These are phyloP conservation scores for Eucommia ulmoides DNA, from an alignment of 257 asterid genomes.

Conservation along the genomic window DNA sequence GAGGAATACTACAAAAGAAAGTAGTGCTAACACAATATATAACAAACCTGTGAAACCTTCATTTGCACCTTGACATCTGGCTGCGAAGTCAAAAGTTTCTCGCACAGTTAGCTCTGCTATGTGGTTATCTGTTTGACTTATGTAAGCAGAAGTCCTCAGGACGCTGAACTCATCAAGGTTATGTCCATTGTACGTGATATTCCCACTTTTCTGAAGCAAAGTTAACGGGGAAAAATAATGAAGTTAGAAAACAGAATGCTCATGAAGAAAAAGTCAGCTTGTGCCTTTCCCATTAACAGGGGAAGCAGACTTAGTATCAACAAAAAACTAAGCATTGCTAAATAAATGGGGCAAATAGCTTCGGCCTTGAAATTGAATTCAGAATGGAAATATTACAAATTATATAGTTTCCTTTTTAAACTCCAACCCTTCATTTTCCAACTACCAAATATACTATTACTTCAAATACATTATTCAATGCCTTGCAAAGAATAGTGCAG, in stretches of 20 bases:
- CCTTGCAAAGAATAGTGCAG: background rate
- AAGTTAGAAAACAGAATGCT: no score
- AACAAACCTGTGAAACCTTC: slow-evolving; percentile 54
- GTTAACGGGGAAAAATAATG: background rate
- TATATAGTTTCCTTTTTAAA: no score
- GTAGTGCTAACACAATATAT: no score
- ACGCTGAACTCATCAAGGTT: slow-evolving; percentile 52
- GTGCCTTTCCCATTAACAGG: background rate
- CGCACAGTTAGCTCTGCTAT: slow-evolving; percentile 84
- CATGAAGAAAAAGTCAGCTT: background rate
- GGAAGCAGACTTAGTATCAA: background rate
- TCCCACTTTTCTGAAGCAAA: slow-evolving; percentile 55
- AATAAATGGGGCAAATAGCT: background rate
- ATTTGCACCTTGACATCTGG: slow-evolving; percentile 83
- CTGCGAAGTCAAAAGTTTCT: slow-evolving; percentile 87
- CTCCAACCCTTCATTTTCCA: no score
- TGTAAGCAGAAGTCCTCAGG: slow-evolving; percentile 72
- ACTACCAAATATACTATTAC: no score
- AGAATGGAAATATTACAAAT: background rate
- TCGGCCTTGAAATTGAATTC: background rate
- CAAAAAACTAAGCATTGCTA: background rate
- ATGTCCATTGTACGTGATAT: slow-evolving; percentile 62
- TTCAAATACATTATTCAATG: background rate
- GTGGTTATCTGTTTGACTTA: slow-evolving; percentile 83
- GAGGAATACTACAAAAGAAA: no score